Base-by-base conservation (phyloP, 495 filamentous ascomycete genomes). In the Aspergillus panamensis region DNA sequence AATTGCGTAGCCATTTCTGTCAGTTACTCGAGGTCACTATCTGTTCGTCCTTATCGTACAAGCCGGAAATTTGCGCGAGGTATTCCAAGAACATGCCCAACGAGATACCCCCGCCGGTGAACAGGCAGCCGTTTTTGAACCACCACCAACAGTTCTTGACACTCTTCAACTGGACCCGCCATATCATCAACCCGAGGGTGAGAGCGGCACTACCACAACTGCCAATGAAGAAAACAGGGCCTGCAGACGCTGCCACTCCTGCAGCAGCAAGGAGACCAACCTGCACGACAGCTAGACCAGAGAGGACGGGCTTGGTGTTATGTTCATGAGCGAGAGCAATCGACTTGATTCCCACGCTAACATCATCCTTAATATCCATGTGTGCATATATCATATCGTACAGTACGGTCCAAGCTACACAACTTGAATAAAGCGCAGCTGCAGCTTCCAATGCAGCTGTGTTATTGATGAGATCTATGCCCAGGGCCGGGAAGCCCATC, bases 321-420 rank as follows among this genome's bases (percentile, higher is more conserved):
- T 85, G 78, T 58, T 95, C 89, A 63, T 98, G 92, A 67, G 87
- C 86, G 20, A 97, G 80, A 16, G 89, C 93, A 67, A 97, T 98
- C 62, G 87, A 91, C 76, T 96, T 97, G 74, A 98, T 96, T 1
- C 94, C 94, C 0, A 89, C 92, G 68, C 89, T 89, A 32, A 84
- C 83, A 68, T 98, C 94, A 63, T 98, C 94, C 66, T 87, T 89
- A 69, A 98, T 92, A 61, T 98, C 94, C 88, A 97, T 96, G 73
- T 97, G 92, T 32, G 95, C 94, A 73, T 98, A 98, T 17, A 98
- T 96, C 87, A 96, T 97, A 73, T 98, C 94, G 66, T 98, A 98
- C 55, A 97, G 69, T 42, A 97, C 83, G 9, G 94, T 96, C 94
- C 94, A 98, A 1, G 92, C 85, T 25, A 96, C 77, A 66, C 93